These are phyloP conservation scores for Aspergillus ibericus DNA, from an alignment of 2,329 filamentous ascomycete species.

Conservation along the genomic window DNA sequence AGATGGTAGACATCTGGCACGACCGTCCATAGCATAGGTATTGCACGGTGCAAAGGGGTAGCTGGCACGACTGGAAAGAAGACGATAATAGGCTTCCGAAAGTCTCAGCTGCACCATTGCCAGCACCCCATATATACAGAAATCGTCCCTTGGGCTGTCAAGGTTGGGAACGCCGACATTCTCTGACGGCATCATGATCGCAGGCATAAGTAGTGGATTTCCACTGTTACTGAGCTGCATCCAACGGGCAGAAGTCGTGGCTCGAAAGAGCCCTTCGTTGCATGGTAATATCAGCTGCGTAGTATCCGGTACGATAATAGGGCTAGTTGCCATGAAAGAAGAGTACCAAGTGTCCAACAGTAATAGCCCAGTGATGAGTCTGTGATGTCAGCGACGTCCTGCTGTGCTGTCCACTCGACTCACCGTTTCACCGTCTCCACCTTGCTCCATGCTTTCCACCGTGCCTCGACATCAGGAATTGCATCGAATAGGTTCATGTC, in stretches of 20 bases:
- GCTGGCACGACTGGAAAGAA: slow-evolving; percentile 40
- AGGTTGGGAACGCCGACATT: slow-evolving; percentile 35
- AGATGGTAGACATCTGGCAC: slow-evolving; percentile 42
- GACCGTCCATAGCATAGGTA: slow-evolving; percentile 50
- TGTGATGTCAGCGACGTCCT: slow-evolving; percentile 15
- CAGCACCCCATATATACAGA: slow-evolving; percentile 40
- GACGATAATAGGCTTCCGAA: slow-evolving; percentile 45
- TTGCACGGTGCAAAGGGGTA: slow-evolving; percentile 46
- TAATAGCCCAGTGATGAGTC: slow-evolving; percentile 49
- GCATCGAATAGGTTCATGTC: slow-evolving; percentile 44
- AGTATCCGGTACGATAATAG: slow-evolving; percentile 48
- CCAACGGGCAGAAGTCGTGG: slow-evolving; percentile 40
- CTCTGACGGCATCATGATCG: slow-evolving; percentile 37
- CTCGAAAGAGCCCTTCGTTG: slow-evolving; percentile 47
- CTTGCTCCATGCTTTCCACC: slow-evolving; percentile 56
- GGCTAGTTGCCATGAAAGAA: slow-evolving; percentile 49
- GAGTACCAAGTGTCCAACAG: slow-evolving; percentile 52
- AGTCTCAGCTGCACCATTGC: slow-evolving; percentile 44
- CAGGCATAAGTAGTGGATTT: slow-evolving; percentile 35
- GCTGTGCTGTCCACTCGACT: neutral
- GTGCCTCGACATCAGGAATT: slow-evolving; percentile 46
- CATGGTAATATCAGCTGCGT: slow-evolving; percentile 50
- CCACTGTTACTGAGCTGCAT: slow-evolving; percentile 38
- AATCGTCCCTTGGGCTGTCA: slow-evolving; percentile 34
- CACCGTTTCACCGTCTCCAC: slow-evolving; percentile 53